Evolutionary conservation across 2,329 filamentous ascomycete species (phyloP).

Genomic region (Cadophora sp.): DNA sequence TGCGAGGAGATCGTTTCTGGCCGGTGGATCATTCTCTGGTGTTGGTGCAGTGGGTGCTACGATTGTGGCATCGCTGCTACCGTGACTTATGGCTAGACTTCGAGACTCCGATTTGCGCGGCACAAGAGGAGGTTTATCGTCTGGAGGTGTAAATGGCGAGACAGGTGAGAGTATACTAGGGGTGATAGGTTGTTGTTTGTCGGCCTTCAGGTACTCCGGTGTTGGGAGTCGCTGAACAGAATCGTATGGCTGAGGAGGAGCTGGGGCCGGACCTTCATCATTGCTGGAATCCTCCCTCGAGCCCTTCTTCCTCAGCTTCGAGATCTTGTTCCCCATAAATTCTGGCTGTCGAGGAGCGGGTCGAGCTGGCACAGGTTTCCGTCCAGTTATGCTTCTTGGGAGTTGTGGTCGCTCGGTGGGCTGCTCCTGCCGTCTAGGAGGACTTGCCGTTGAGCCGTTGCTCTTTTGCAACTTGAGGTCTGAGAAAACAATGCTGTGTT

Average conservation of each 20-base stretch:
- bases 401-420: constrained; percentile 30
- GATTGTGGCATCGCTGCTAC: constrained; percentile 19
- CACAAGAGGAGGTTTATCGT: constrained; percentile 33
- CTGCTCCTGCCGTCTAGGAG: constrained; percentile 35
- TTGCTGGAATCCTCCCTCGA: constrained; percentile 33
- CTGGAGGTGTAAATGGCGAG: constrained; percentile 38
- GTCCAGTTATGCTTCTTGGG: constrained; percentile 32
- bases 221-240: constrained; percentile 35
- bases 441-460: constrained; percentile 44
- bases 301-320: constrained; percentile 42
- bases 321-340: constrained; percentile 43
- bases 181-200: constrained; percentile 31
- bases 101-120: constrained; percentile 37
- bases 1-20: constrained; percentile 23
- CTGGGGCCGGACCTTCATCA: constrained; percentile 25
- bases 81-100: neutral
- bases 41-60: constrained; percentile 4
- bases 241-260: constrained; percentile 27
- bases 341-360: constrained; percentile 42
- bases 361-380: constrained; percentile 41
- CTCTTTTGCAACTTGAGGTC: constrained; percentile 43
- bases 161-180: constrained; percentile 35
- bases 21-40: constrained; percentile 14
- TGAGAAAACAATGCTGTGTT: constrained; percentile 38
- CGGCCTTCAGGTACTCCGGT: constrained; percentile 38